Base-by-base conservation (phyloP, 306 rosid species). In the Glycine latifolia region DNA sequence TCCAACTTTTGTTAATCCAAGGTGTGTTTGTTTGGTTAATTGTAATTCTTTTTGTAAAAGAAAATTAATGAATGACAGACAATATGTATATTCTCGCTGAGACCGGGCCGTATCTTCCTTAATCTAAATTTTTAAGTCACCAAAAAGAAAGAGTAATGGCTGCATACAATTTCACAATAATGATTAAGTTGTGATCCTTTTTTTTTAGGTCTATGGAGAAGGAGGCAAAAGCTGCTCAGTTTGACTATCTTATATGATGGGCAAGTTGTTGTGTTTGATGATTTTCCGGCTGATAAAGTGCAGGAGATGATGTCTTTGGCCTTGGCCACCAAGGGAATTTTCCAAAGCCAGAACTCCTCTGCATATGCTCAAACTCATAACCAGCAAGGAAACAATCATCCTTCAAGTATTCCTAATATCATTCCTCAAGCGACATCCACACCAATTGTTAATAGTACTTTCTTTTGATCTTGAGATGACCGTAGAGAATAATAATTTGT, bases 171-270 rank as follows among this genome's bases (percentile, higher is more conserved):
- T 81, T 31, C 43, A 13, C 63, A 17, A 50, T 50, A 62, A 26
- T 26, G 31, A 26, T 26, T 1, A 26, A 7, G 5, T 5, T 12
- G 9, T 15, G n/a, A 15, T 16, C n/a, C 15, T 69, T 14, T 73
- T 13, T 13, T 39, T 62, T 73, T 39, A 87, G 78, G 81, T n/a
- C 62, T 37, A n/a, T 11, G 69, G 61, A 83, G 14, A 84, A 63
- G 62, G 90, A 76, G 71, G 4, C 87, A 2, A 87, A 84, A 59
- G 35, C 71, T 44, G 76, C 93, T 47, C 97, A 87, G 6, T 81
- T 95, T 95, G 92, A 93, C 97, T 2, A 90, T 95, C 78, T 93
- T 93, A 54, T 95, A 95, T 50, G 88, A 1, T 8, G 99, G 97
- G 8, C 88, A 88, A 87, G 95, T 95, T 2, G 20, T 12, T 26